Percentiles rank a stretch among this genome's conserved stretches.
phyloP scores from a whole-genome alignment of 2,329 filamentous ascomycete genomes.

The Pyricularia sp. region DNA sequence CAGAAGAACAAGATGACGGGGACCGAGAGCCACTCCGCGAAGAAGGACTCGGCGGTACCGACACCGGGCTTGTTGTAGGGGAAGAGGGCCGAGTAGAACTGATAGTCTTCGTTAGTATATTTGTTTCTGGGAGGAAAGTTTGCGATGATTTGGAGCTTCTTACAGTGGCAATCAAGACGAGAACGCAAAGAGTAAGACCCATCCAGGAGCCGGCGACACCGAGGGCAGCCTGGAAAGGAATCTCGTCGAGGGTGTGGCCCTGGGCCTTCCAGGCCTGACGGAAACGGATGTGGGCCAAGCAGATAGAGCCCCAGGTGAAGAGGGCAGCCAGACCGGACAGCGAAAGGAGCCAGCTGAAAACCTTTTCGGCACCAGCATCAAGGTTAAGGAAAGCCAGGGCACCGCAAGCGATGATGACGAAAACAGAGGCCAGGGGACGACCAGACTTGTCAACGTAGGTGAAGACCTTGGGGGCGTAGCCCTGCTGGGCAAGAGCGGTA shows the following conservation, averaged over 20 bases:
- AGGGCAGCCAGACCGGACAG: slow-evolving; percentile 49
- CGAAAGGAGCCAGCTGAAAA: slow-evolving; percentile 53
- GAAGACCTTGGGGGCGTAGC: slow-evolving; percentile 40
- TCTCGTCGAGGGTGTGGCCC: slow-evolving; percentile 47
- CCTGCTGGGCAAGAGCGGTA: slow-evolving; percentile 40
- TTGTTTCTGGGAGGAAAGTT: not conserved
- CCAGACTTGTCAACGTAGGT: slow-evolving; percentile 40
- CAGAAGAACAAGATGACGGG: slow-evolving; percentile 42
- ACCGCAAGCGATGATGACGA: slow-evolving; percentile 31
- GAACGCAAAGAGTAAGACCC: slow-evolving; percentile 41
- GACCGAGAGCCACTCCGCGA: slow-evolving; percentile 38
- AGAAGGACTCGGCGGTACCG: slow-evolving; percentile 33
- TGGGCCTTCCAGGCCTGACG: slow-evolving; percentile 44
- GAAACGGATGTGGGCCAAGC: slow-evolving; percentile 55
- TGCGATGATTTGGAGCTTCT: slow-evolving; percentile 10
- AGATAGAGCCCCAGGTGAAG: slow-evolving; percentile 55
- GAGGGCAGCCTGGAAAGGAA: slow-evolving; percentile 47
- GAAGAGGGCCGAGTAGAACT: slow-evolving; percentile 36
- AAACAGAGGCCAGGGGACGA: slow-evolving; percentile 34
- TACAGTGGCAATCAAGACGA: slow-evolving; percentile 39
- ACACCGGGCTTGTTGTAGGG: slow-evolving; percentile 20
- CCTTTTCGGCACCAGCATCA: slow-evolving; percentile 29
- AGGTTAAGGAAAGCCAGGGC: slow-evolving; percentile 34
- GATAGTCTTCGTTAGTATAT: slow-evolving; percentile 4
- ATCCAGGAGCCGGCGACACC: slow-evolving; percentile 51